These are phyloP conservation scores for Phytophthora melonis DNA, from an alignment of 352 stramenopile genomes.

Conservation along the genomic window DNA sequence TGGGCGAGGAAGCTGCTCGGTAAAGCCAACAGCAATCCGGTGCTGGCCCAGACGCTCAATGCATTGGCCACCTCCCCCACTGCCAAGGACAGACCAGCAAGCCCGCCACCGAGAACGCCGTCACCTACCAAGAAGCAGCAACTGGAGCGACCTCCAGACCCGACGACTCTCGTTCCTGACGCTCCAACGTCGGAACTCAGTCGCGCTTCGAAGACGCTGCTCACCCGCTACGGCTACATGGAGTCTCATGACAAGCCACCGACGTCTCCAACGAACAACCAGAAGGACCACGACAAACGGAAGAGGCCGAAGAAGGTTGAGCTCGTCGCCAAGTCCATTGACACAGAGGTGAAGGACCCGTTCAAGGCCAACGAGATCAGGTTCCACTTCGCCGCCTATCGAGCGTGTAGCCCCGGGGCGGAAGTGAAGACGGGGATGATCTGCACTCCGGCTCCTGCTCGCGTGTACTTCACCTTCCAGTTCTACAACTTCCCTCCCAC, in stretches of 20 bases:
- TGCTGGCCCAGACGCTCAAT: constrained; percentile 71
- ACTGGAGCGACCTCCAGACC: neutral
- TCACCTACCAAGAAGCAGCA: constrained; percentile 46
- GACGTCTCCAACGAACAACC: constrained; percentile 32
- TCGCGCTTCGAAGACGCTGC: constrained; percentile 83
- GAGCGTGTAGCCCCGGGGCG: constrained; percentile 26
- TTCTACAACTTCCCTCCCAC: constrained; percentile 93
- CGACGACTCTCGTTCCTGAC: constrained; percentile 17
- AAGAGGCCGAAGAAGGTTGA: constrained; percentile 11
- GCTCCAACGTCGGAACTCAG: constrained; percentile 67
- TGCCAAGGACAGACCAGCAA: constrained; percentile 25
- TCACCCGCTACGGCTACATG: constrained; percentile 88
- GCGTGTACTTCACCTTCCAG: constrained; percentile 93
- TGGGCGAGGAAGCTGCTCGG: constrained; percentile 70
- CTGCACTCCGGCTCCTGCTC: constrained; percentile 23
- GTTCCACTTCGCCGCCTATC: constrained; percentile 92
- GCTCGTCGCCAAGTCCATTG: constrained; percentile 51
- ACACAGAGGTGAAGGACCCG: constrained; percentile 78
- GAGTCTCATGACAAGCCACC: constrained; percentile 53
- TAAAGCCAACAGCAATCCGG: constrained; percentile 62
- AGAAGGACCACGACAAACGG: constrained; percentile 21
- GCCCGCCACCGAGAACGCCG: constrained; percentile 24
- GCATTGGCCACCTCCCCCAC: constrained; percentile 50
- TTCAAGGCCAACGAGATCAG: constrained; percentile 89
- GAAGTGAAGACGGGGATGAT: constrained; percentile 8